phyloP scores from a whole-genome alignment of 306 rosid genomes.

The Mucuna pruriens region DNA sequence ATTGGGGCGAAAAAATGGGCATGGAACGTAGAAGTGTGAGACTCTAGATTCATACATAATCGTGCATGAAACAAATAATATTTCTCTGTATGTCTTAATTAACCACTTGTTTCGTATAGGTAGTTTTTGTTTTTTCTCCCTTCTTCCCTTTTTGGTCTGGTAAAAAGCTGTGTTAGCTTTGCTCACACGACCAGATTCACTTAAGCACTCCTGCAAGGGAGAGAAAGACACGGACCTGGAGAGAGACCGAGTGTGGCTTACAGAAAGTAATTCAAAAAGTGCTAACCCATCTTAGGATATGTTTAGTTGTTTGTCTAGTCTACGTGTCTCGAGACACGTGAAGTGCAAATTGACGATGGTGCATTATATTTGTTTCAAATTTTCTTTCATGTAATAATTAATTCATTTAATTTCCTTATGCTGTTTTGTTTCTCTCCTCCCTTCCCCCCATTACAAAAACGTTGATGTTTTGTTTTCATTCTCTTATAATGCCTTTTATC shows the following conservation, averaged over 20 bases:
- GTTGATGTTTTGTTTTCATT: too few relatives aligned
- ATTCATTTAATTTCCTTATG: too few relatives aligned
- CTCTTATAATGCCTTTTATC: too few relatives aligned
- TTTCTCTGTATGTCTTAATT: neutral
- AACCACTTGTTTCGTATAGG: neutral
- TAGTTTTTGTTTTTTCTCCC: neutral
- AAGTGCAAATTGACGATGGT: too few relatives aligned
- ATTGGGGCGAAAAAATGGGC: neutral
- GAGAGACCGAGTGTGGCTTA: too few relatives aligned
- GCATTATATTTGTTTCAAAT: too few relatives aligned
- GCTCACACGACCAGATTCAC: neutral
- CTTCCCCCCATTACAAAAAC: too few relatives aligned
- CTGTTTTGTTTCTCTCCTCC: too few relatives aligned
- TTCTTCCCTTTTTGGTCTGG: neutral
- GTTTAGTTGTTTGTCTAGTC: neutral
- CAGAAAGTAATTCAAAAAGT: too few relatives aligned
- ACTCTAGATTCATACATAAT: neutral
- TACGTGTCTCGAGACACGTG: neutral
- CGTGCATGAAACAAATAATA: too few relatives aligned
- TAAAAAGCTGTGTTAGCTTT: neutral
- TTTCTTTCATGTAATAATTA: too few relatives aligned
- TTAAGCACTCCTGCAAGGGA: neutral
- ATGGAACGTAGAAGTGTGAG: neutral
- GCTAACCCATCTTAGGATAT: neutral
- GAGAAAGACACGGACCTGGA: neutral